Evolutionary conservation across 768 basidiomycete species (phyloP).

Genomic region (Tremella yokohamensis): DNA sequence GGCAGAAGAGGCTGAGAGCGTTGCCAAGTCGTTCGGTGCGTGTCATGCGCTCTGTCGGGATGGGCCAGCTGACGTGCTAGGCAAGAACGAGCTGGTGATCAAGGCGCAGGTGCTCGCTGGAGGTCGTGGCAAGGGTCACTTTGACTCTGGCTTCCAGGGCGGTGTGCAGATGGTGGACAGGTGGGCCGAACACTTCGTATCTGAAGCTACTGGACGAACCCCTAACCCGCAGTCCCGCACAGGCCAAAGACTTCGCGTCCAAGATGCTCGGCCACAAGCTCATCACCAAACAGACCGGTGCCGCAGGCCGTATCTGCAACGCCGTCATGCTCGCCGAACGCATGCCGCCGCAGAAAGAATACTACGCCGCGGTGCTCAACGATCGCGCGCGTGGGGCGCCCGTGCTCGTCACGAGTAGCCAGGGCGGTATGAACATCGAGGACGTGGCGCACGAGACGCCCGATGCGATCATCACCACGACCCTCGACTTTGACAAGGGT

Average conservation of each 20-base stretch:
- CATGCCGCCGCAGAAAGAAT: constrained; percentile 88
- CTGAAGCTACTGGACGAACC: not conserved
- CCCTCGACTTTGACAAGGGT: constrained; percentile 79
- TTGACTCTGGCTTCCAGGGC: constrained; percentile 86
- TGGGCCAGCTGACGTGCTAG: constrained; percentile 52
- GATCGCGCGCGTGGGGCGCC: constrained; percentile 85
- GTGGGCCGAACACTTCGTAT: constrained; percentile 52
- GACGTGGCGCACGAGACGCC: constrained; percentile 97
- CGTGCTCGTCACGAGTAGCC: constrained; percentile 86
- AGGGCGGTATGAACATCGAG: constrained; percentile 99
- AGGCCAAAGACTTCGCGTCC: constrained; percentile 77
- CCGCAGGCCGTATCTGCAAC: constrained; percentile 86
- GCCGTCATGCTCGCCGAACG: constrained; percentile 98
- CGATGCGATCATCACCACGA: constrained; percentile 87
- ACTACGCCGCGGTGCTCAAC: constrained; percentile 95
- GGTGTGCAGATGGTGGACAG: constrained; percentile 91
- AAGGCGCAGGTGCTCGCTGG: constrained; percentile 99
- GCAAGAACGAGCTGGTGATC: constrained; percentile 77
- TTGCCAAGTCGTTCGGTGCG: constrained; percentile 83
- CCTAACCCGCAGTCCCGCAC: constrained; percentile 62
- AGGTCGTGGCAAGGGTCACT: constrained; percentile 95
- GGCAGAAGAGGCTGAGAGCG: constrained; percentile 80
- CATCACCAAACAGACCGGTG: constrained; percentile 98
- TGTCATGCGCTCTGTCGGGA: not conserved
- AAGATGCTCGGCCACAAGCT: constrained; percentile 94